Evolutionary conservation across 2,329 filamentous ascomycete genomes (phyloP).

Genomic region (Magnaporthiopsis rhizophila): DNA sequence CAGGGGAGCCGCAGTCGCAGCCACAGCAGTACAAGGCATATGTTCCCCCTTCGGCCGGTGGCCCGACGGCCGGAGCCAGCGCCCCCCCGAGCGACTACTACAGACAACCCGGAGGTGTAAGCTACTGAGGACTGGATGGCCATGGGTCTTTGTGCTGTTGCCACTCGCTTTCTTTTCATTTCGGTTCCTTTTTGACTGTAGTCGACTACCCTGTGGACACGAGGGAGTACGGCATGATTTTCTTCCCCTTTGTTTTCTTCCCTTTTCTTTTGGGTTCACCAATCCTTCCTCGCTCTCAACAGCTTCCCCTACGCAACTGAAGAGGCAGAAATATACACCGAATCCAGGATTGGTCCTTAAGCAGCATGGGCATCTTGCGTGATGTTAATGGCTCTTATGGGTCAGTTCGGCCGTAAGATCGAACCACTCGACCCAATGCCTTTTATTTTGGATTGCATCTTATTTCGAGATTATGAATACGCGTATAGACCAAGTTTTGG

Average conservation of each 20-base stretch:
- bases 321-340: background rate
- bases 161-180: background rate
- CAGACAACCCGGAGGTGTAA: conserved; percentile 27
- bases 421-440: too few relatives aligned
- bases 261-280: background rate
- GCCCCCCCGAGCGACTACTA: conserved; percentile 51
- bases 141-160: background rate
- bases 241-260: background rate
- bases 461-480: too few relatives aligned
- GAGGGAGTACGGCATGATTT: background rate
- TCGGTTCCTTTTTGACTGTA: background rate
- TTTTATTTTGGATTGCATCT: too few relatives aligned
- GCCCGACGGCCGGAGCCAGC: conserved; percentile 28
- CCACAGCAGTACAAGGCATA: conserved; percentile 53
- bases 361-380: too few relatives aligned
- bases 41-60: conserved; percentile 30
- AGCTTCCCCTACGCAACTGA: background rate
- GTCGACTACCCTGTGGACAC: background rate
- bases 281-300: background rate
- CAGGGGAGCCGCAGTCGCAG: conserved; percentile 17
- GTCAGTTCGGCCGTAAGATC: too few relatives aligned
- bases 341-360: background rate
- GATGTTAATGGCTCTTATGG: too few relatives aligned
- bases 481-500: too few relatives aligned
- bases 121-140: conserved; percentile 8